Percentiles rank a stretch among this genome's conserved stretches.
These are phyloP conservation scores for Corymbia citriodora DNA, from an alignment of 441 rosid genomes.

Conservation along the genomic window DNA sequence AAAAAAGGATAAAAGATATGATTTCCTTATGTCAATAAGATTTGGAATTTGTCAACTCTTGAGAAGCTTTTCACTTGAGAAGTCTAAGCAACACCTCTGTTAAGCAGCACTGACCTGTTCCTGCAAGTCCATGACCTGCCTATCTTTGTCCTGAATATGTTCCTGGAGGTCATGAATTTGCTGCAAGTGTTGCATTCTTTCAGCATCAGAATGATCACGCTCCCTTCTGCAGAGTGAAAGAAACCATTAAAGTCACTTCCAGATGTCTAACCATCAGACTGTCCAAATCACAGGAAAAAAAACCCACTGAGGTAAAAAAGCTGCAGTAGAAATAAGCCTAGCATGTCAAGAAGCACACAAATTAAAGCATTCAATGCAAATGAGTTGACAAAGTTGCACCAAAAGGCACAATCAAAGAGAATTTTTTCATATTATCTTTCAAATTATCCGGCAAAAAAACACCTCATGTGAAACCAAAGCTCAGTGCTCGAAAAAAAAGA, in stretches of 20 bases:
- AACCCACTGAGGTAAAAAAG: neutral
- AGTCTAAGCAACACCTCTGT: neutral
- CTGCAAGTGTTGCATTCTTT: constrained; percentile 77
- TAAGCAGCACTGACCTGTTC: constrained; percentile 59
- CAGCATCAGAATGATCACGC: constrained; percentile 97
- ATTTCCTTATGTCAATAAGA: neutral
- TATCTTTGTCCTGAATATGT: constrained; percentile 87
- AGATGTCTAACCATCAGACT: neutral
- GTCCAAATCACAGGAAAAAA: neutral
- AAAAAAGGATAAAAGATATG: neutral
- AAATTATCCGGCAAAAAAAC: neutral
- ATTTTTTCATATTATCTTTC: neutral
- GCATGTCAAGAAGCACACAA: neutral
- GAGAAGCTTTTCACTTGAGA: neutral
- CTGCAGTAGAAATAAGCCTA: neutral
- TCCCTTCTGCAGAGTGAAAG: constrained; percentile 64
- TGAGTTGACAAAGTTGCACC: neutral
- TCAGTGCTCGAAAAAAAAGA: neutral
- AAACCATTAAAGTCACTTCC: neutral
- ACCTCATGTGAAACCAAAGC: neutral
- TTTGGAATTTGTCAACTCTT: neutral
- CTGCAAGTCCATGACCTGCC: constrained; percentile 77
- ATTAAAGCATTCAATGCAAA: neutral
- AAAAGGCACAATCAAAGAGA: neutral
- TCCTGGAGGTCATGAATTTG: constrained; percentile 85